phyloP scores from a whole-genome alignment of 495 filamentous ascomycete genomes.

The Amniculicola lignicola region DNA sequence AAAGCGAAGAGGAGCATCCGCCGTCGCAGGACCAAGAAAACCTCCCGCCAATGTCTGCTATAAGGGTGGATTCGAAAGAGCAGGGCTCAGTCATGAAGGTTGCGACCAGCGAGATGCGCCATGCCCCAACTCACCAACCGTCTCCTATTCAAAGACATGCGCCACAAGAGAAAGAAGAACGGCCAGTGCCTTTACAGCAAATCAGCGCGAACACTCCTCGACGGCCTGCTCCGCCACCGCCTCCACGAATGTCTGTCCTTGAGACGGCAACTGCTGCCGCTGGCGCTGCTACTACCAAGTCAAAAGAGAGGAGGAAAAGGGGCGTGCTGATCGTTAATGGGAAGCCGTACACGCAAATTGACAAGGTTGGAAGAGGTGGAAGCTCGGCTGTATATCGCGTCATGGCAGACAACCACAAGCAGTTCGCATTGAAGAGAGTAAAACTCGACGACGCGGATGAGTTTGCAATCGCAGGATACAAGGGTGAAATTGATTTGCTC shows the following conservation, averaged over 20 bases:
- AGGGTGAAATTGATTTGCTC: conserved; percentile 93
- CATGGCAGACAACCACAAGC: conserved; percentile 92
- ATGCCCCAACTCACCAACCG: conserved; percentile 33
- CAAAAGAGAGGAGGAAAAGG: conserved; percentile 64
- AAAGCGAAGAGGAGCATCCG: conserved; percentile 33
- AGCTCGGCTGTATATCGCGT: conserved; percentile 93
- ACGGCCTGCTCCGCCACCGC: conserved; percentile 64
- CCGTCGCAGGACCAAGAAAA: conserved; percentile 37
- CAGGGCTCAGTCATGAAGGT: conserved; percentile 9
- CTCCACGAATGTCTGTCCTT: conserved; percentile 90
- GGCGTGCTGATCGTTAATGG: conserved; percentile 83
- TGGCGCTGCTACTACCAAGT: conserved; percentile 70
- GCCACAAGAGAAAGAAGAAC: conserved; percentile 53
- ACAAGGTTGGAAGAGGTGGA: conserved; percentile 86
- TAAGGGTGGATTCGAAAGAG: conserved; percentile 15
- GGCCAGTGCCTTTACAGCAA: conserved; percentile 52
- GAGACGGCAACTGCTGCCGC: conserved; percentile 85
- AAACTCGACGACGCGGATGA: conserved; percentile 89
- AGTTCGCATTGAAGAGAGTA: conserved; percentile 90
- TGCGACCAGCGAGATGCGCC: conserved; percentile 18
- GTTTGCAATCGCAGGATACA: conserved; percentile 77
- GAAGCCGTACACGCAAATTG: conserved; percentile 82
- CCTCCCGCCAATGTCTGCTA: conserved; percentile 22
- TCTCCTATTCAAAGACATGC: conserved; percentile 46
- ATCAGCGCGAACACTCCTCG: conserved; percentile 81